phyloP scores from a whole-genome alignment of 2,329 filamentous ascomycete genomes.

The Alternaria sp. region DNA sequence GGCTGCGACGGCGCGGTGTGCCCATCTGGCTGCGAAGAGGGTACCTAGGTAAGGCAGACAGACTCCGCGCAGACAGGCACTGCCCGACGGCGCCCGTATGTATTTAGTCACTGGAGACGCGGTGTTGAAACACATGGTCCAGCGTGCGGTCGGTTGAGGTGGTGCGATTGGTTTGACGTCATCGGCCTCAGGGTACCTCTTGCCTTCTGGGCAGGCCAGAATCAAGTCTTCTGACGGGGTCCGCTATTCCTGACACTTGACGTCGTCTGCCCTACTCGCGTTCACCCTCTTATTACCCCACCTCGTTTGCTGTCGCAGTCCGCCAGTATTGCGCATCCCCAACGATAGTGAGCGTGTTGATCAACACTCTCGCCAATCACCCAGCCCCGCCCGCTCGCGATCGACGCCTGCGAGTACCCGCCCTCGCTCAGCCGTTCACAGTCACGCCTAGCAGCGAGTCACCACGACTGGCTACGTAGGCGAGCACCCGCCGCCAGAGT shows the following conservation, averaged over 20 bases:
- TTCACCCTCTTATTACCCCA: constrained; percentile 20
- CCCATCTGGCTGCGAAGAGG: neutral
- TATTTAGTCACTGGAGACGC: constrained; percentile 3
- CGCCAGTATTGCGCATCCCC: constrained; percentile 11
- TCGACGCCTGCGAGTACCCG: constrained; percentile 29
- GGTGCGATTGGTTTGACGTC: constrained; percentile 8
- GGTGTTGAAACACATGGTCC: neutral
- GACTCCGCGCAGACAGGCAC: neutral
- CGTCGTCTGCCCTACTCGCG: constrained; percentile 10
- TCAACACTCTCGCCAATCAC: constrained; percentile 23
- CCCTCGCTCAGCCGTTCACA: constrained; percentile 16
- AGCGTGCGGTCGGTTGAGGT: constrained; percentile 2
- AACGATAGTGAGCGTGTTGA: constrained; percentile 13
- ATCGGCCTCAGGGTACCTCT: neutral
- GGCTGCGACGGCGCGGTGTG: constrained; percentile 20
- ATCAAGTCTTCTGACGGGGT: constrained; percentile 19
- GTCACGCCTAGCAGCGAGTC: constrained; percentile 11
- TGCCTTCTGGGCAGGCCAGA: constrained; percentile 13
- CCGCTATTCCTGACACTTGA: constrained; percentile 20
- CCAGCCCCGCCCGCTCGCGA: constrained; percentile 15
- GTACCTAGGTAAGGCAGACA: constrained; percentile 4
- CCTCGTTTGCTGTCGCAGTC: constrained; percentile 2
- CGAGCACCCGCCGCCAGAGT: constrained; percentile 10
- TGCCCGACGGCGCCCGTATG: neutral
- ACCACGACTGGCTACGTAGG: constrained; percentile 23